Evolutionary conservation across 768 basidiomycete species (phyloP), one percentile per base, ranked within the genome.

Genomic region (Tephrocybe sp.): DNA sequence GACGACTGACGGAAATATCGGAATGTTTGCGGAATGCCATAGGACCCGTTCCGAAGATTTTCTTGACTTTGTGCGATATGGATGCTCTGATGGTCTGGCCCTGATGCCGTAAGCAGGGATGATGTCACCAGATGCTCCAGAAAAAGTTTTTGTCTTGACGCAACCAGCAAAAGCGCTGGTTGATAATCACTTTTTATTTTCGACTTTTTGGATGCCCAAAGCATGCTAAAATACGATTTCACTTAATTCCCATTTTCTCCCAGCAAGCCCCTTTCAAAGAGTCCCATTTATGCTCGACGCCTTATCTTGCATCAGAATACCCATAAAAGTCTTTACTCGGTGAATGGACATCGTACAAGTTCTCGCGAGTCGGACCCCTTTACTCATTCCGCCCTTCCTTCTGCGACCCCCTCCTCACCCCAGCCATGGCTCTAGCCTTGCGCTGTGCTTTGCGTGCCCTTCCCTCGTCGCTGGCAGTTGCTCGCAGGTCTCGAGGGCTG

Each of bases 21-120:
- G 60, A 65, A 55, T 54, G 60, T 54, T 48, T 45, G 44, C 64
- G 60, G 58, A 64, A 58, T 39, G 12, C 48, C 55, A 45, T 47
- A 81, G 80, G 44, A 61, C 64, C 51, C 69, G 68, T 20, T 69
- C 77, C 24, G 77, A 80, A 33, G 77, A 79, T 53, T 68, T 79
- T 3, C 60, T 78, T 32, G 74, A 78, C n/a, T 82, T 86, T 66
- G 72, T 77, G 33, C 74, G 81, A 48, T 75, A 75, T 59, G 83
- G 79, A 9, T 84, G 77, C 55, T 58, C 56, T 23, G 85, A 87
- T 62, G 76, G 77, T 4, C 68, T 85, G 53, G 71, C 75, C 18
- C 61, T 85, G 53, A 78, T 85, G 76, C 76, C 75, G 48, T 72
- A 69, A 60, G 45, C 40, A 17, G n/a, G 30, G 25, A 59, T 67